phyloP scores from a whole-genome alignment of 306 rosid species.

The Glycyrrhiza uralensis region DNA sequence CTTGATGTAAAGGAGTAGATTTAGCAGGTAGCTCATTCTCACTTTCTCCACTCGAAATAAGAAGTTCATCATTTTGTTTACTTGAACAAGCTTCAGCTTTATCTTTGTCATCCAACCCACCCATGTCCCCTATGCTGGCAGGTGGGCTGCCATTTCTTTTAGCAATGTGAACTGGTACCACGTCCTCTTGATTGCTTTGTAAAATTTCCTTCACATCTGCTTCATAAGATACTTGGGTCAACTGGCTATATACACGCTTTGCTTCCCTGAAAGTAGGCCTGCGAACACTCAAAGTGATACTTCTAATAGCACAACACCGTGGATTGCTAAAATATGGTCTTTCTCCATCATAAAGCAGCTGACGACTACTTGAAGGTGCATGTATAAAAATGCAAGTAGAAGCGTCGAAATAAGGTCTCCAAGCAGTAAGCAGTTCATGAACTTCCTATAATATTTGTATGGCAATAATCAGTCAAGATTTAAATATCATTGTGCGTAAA shows the following conservation, averaged over 20 bases:
- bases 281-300: conserved; percentile 65
- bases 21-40: conserved; percentile 37
- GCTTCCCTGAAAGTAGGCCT: conserved; percentile 94
- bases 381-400: conserved; percentile 63
- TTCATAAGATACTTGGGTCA: conserved; percentile 61
- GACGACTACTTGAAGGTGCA: conserved; percentile 88
- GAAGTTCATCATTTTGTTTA: conserved; percentile 29
- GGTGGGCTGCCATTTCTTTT: conserved; percentile 25
- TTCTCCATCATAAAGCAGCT: conserved; percentile 70
- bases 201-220: conserved; percentile 53
- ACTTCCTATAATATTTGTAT: conserved; percentile 60
- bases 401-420: conserved; percentile 83
- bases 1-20: conserved; percentile 84
- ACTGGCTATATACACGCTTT: conserved; percentile 63
- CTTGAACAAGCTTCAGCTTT: conserved; percentile 43
- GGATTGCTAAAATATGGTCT: conserved; percentile 60
- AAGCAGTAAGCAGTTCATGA: conserved; percentile 79
- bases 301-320: conserved; percentile 44
- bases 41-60: conserved; percentile 52
- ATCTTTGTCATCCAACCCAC: conserved; percentile 29
- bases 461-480: conserved; percentile 25
- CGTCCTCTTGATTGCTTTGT: conserved; percentile 22
- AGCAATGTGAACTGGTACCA: conserved; percentile 14
- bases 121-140: conserved; percentile 25
- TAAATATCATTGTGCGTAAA: neutral